phyloP scores from a whole-genome alignment of 2,329 filamentous ascomycete species.

The Aureobasidium sp. region DNA sequence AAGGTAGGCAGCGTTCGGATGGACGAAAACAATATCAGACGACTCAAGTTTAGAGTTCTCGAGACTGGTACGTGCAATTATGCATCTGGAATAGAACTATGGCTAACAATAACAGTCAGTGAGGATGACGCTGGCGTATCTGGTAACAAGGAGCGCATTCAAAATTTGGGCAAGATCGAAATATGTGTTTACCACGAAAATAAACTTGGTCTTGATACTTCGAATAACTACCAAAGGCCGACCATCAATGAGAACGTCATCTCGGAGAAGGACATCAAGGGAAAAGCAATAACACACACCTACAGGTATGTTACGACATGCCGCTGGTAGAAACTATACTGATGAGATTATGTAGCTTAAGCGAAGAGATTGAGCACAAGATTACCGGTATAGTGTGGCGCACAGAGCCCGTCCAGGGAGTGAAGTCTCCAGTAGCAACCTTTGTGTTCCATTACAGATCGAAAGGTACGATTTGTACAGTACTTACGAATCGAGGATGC shows the following conservation, averaged over 20 bases:
- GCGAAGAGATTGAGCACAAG: no score
- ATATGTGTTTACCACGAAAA: neutral
- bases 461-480: constrained; percentile 10
- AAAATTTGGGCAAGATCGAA: neutral
- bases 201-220: neutral
- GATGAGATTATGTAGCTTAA: no score
- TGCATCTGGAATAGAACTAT: neutral
- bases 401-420: neutral
- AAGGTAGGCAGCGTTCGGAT: neutral
- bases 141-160: neutral
- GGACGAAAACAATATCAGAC: neutral
- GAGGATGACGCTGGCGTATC: neutral
- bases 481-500: neutral
- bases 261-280: constrained; percentile 22
- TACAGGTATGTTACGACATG: neutral
- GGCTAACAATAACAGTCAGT: neutral
- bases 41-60: neutral
- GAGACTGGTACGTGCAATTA: neutral
- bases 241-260: neutral
- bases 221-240: neutral
- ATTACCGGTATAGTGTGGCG: no score
- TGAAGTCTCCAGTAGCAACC: constrained; percentile 10
- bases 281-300: constrained; percentile 19
- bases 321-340: no score
- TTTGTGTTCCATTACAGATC: constrained; percentile 24